A percentile compares a stretch with the other conserved stretches of the same genome.
phyloP scores from a whole-genome alignment of 768 basidiomycete genomes.

The Amanita jacksonii region DNA sequence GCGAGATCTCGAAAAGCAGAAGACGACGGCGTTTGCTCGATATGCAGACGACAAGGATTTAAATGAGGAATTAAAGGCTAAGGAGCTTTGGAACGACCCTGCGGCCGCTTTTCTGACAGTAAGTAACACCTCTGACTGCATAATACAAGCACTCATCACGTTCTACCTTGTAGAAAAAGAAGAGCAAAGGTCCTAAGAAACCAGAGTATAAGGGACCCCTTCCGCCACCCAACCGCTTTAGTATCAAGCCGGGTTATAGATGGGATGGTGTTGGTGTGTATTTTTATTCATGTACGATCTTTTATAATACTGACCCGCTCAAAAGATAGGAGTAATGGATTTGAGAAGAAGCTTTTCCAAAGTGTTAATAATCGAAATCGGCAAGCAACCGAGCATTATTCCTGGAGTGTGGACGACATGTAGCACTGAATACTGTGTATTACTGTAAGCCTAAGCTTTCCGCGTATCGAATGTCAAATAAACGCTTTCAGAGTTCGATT shows the following conservation, averaged over 20 bases:
- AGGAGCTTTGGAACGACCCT: conserved; percentile 95
- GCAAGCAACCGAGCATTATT: conserved; percentile 59
- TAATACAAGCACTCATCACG: not conserved
- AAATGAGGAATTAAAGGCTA: conserved; percentile 75
- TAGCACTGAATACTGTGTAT: conserved; percentile 23
- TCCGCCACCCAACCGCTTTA: conserved; percentile 91
- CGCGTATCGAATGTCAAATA: too few relatives aligned
- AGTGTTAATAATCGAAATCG: conserved; percentile 67
- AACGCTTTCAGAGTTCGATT: too few relatives aligned
- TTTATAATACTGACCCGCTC: conserved; percentile 1
- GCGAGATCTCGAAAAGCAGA: conserved; percentile 60
- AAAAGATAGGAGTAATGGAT: conserved; percentile 84
- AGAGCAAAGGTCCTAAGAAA: conserved; percentile 60
- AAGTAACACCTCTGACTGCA: conserved; percentile 15
- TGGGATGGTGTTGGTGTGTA: conserved; percentile 96
- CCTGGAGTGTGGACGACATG: conserved; percentile 94
- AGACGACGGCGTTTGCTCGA: conserved; percentile 58
- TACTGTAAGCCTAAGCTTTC: conserved; percentile 6
- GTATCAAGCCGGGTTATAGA: conserved; percentile 89
- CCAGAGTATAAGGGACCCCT: conserved; percentile 85
- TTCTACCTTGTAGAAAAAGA: conserved; percentile 49
- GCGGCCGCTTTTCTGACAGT: conserved; percentile 91
- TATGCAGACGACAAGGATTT: conserved; percentile 76
- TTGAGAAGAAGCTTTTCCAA: conserved; percentile 90
- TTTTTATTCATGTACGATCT: not conserved